Evolutionary conservation across 495 filamentous ascomycete genomes (phyloP), one percentile per base, ranked within the genome.

Genomic region (Podospora comata): DNA sequence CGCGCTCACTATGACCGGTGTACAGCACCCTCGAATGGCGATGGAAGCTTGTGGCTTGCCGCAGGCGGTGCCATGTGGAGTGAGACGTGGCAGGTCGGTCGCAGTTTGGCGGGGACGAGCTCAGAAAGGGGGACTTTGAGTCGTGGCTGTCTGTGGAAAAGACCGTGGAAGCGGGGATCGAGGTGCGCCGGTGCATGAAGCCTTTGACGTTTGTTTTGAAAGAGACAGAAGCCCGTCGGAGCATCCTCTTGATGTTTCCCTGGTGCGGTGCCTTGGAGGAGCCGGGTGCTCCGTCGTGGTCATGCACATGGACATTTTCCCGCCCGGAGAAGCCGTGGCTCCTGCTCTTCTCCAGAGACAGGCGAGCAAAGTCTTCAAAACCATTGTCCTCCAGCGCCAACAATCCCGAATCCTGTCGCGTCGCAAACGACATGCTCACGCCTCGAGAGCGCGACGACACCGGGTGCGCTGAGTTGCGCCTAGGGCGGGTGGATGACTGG

Each of bases 171-270:
- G 78, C 79, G 16, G 82, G 80, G 20, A 81, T 76, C 34, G 83
- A 80, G n/a, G 82, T 82, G 55, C 82, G 79, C 59, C 81, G 75
- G 44, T 79, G 77, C 13, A 82, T 78, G 32, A 83, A 79, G 5
- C 79, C 80, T 71, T 79, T 84, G 60, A 78, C 73, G 1, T 75
- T 75, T 0, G 73, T 68, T 30, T 73, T 72, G 18, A 86, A 69
- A 34, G 82, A 85, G 28, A 83, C 56, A 5, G 85, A 86, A 5
- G 84, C 84, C 27, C 82, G 78, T n/a, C 84, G 79, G 18, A 85
- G 71, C 65, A 80, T 80, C 11, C 80, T 76, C 67, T 80, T 82
- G 30, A 85, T 27, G 56, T 73, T 73, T 57, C 67, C 2, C 64
- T 73, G 63, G 70, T 76, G 65, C 26, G 74, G 60, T 65, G 72